These are phyloP conservation scores for Cryptosporidium parvum DNA, from an alignment of 169 alveolate species.

Conservation along the genomic window DNA sequence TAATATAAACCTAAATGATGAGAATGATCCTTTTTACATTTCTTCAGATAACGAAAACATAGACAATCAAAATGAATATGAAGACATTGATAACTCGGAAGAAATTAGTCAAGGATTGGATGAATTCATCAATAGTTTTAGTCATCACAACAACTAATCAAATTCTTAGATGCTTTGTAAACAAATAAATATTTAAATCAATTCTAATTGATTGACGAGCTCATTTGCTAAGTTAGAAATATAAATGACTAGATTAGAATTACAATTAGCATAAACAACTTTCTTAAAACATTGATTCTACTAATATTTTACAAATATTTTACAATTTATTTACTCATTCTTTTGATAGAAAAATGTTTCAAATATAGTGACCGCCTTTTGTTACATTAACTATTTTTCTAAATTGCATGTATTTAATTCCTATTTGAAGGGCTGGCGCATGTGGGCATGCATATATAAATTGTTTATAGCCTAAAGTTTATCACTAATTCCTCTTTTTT, in stretches of 20 bases:
- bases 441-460: background rate
- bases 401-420: background rate
- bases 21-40: constrained; percentile 20
- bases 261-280: background rate
- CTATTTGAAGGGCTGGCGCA: background rate
- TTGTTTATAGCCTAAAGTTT: background rate
- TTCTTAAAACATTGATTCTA: background rate
- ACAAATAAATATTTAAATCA: background rate
- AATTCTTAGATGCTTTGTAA: no score
- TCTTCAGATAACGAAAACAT: background rate
- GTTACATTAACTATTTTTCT: background rate
- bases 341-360: no score
- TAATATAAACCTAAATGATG: background rate
- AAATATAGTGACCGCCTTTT: background rate
- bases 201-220: background rate
- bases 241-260: background rate
- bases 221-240: background rate
- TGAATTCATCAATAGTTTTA: background rate
- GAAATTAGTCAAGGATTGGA: background rate
- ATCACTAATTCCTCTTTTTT: no score
- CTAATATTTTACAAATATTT: background rate
- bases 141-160: background rate
- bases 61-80: background rate
- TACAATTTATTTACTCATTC: no score
- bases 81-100: background rate